These are phyloP conservation scores for Serendipita sp. DNA, from an alignment of 768 basidiomycete species.

Conservation along the genomic window DNA sequence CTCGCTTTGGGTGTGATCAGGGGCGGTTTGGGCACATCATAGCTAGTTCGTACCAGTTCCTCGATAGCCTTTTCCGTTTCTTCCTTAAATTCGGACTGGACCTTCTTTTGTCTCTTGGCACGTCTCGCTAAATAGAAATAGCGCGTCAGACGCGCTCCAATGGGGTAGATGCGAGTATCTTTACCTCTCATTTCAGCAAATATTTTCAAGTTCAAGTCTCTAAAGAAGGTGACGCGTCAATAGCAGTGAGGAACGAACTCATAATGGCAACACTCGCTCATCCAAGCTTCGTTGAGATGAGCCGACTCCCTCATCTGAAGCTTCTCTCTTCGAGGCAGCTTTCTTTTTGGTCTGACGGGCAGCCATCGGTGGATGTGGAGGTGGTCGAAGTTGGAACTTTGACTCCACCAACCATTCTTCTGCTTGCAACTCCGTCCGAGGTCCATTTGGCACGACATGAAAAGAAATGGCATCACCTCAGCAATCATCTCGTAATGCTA, in stretches of 20 bases:
- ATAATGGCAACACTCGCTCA: background rate
- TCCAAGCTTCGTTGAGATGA: background rate
- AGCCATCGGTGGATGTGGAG: background rate
- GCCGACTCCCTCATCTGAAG: background rate
- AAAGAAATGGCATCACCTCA: background rate
- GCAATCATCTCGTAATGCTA: background rate
- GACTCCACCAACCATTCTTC: background rate
- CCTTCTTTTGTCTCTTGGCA: background rate
- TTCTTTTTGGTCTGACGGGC: background rate
- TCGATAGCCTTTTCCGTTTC: background rate
- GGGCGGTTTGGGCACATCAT: no score
- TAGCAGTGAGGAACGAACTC: background rate
- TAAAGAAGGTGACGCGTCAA: background rate
- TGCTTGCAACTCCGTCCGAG: background rate
- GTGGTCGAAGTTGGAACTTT: background rate
- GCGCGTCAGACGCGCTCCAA: background rate
- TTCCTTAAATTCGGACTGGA: background rate
- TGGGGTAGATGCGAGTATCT: background rate
- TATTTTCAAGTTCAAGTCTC: background rate
- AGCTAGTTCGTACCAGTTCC: background rate
- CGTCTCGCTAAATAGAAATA: background rate
- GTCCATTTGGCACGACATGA: background rate
- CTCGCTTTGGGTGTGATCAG: background rate
- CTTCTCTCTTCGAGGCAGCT: background rate
- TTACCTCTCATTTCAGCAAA: background rate